A percentile compares a stretch with the other conserved stretches of the same genome.
Evolutionary conservation across 202 grass and related monocot species (phyloP).

Genomic region (Zizania palustris): DNA sequence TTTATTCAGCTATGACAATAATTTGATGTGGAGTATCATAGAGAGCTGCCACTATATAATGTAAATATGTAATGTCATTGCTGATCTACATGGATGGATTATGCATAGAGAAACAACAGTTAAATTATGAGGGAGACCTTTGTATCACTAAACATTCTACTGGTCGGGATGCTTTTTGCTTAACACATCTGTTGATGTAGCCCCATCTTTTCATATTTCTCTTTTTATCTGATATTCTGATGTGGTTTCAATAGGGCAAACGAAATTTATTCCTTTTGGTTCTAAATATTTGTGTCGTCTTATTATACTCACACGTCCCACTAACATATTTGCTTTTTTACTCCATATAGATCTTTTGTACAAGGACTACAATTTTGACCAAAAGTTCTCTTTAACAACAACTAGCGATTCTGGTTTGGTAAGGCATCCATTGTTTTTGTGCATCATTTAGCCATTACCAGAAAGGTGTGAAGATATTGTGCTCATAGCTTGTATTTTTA

Average conservation of each 20-base stretch:
- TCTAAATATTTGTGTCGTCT: not conserved
- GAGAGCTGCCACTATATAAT: not conserved
- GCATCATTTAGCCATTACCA: conserved; percentile 1
- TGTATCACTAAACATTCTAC: not conserved
- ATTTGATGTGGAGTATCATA: conserved; percentile 8
- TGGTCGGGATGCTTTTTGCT: not conserved
- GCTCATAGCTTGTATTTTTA: conserved; percentile 18
- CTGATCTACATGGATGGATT: not conserved
- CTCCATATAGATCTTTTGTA: conserved; percentile 72
- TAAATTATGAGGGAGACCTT: not conserved
- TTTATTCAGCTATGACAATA: not conserved
- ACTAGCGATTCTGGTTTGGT: conserved; percentile 66
- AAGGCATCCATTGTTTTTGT: conserved; percentile 5
- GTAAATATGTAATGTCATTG: not conserved
- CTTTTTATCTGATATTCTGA: not conserved
- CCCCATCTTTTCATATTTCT: not conserved
- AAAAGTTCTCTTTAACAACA: conserved; percentile 69
- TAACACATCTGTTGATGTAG: not conserved
- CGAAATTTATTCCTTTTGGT: conserved; percentile 1
- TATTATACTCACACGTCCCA: not conserved
- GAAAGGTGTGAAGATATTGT: conserved; percentile 14
- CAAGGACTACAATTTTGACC: conserved; percentile 91
- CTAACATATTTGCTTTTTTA: conserved; percentile 3
- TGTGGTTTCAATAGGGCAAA: not conserved
- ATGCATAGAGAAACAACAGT: not conserved